Evolutionary conservation across 805 yeast species (phyloP).

Genomic region (Candida ficus): DNA sequence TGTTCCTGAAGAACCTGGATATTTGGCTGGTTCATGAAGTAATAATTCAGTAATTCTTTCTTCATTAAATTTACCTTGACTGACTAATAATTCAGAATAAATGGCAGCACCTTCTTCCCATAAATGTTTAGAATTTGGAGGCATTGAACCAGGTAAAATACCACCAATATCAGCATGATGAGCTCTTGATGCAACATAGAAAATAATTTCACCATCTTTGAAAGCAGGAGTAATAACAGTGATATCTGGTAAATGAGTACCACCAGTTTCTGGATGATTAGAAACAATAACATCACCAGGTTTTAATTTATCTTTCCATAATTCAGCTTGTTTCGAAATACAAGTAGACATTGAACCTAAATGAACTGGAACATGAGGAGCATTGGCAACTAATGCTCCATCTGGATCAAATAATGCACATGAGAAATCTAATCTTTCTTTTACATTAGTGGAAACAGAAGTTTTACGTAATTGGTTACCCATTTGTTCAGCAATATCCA

Average conservation of each 20-base stretch:
- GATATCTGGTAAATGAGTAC: conserved; percentile 85
- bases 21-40: conserved; percentile 68
- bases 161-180: conserved; percentile 98
- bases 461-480: conserved; percentile 76
- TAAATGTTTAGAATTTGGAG: conserved; percentile 80
- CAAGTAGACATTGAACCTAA: conserved; percentile 84
- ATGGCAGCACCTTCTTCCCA: conserved; percentile 93
- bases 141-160: conserved; percentile 88
- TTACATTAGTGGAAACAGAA: conserved; percentile 76
- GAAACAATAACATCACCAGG: conserved; percentile 76
- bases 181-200: conserved; percentile 91
- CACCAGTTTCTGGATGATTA: conserved; percentile 82
- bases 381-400: conserved; percentile 83
- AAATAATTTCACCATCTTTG: conserved; percentile 53
- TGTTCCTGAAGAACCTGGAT: conserved; percentile 87
- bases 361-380: conserved; percentile 86
- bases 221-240: conserved; percentile 91
- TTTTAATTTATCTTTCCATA: conserved; percentile 59
- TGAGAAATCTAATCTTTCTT: conserved; percentile 77
- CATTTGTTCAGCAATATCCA: conserved; percentile 92
- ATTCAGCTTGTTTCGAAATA: conserved; percentile 55
- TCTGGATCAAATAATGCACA: conserved; percentile 75
- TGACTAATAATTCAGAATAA: conserved; percentile 68
- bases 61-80: conserved; percentile 70
- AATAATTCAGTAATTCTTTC: conserved; percentile 57